Evolutionary conservation across 352 stramenopile genomes (phyloP).

Genomic region (Aphanomyces cochlioides): DNA sequence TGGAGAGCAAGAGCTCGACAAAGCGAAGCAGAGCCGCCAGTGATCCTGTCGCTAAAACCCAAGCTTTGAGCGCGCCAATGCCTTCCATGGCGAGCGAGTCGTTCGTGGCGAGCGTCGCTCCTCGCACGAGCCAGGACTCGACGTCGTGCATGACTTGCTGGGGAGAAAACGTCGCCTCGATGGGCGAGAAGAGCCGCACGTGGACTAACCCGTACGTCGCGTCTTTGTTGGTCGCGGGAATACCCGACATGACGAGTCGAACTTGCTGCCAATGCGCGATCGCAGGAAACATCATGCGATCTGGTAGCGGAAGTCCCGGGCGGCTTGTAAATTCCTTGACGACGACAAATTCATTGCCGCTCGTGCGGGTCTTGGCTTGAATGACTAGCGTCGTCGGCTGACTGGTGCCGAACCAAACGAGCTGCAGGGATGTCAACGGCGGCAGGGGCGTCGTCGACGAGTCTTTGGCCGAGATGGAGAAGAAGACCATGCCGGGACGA

Average conservation of each 20-base stretch:
- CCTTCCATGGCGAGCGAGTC: conserved; percentile 43
- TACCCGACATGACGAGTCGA: conserved; percentile 61
- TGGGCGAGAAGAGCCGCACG: conserved; percentile 40
- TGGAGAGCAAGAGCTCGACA: conserved; percentile 55
- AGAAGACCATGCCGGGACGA: conserved; percentile 51
- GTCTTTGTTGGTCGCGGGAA: conserved; percentile 59
- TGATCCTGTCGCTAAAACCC: conserved; percentile 77
- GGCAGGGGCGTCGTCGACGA: conserved; percentile 34
- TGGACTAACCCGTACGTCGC: conserved; percentile 65
- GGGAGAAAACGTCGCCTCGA: background rate
- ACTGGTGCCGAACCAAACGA: conserved; percentile 70
- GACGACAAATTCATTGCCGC: conserved; percentile 38
- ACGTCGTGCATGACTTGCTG: conserved; percentile 23
- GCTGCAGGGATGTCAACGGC: conserved; percentile 51
- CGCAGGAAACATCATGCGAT: background rate
- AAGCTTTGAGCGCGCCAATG: conserved; percentile 55
- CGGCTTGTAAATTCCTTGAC: conserved; percentile 12
- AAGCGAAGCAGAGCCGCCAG: conserved; percentile 67
- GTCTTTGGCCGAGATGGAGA: conserved; percentile 39
- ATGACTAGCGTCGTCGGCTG: conserved; percentile 53
- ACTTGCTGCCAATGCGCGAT: conserved; percentile 40
- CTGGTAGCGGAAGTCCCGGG: background rate
- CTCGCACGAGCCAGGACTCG: conserved; percentile 7
- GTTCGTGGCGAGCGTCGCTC: background rate
- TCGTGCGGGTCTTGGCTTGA: conserved; percentile 41